Percentiles rank a stretch among this genome's conserved stretches.
These are phyloP conservation scores for Bombardia bombarda DNA, from an alignment of 495 filamentous ascomycete genomes.

Conservation along the genomic window DNA sequence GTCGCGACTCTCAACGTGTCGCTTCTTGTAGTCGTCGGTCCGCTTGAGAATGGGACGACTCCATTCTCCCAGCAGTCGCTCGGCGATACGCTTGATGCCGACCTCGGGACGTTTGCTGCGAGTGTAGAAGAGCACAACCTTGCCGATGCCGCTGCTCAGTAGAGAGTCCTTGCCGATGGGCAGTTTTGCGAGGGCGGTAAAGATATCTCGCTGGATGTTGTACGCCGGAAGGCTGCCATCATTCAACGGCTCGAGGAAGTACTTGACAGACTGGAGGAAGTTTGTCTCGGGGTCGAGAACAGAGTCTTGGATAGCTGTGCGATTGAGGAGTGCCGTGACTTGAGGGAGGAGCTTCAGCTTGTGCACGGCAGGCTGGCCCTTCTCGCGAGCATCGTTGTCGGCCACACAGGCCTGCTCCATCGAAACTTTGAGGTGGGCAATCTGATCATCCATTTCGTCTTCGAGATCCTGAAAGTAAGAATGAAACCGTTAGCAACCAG, in stretches of 20 bases:
- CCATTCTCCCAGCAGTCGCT: constrained; percentile 88
- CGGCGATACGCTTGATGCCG: constrained; percentile 85
- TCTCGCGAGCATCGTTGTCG: constrained; percentile 71
- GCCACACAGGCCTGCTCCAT: constrained; percentile 90
- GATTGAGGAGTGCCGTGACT: constrained; percentile 79
- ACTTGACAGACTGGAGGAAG: constrained; percentile 86
- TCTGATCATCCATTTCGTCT: constrained; percentile 77
- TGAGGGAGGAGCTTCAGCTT: constrained; percentile 94
- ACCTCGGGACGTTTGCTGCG: constrained; percentile 81
- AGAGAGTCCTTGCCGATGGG: constrained; percentile 86
- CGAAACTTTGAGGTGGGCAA: constrained; percentile 75
- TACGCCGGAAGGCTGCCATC: constrained; percentile 91
- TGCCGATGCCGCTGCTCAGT: constrained; percentile 86
- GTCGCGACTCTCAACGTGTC: constrained; percentile 48
- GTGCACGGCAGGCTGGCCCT: constrained; percentile 73
- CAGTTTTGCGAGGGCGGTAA: constrained; percentile 68
- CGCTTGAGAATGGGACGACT: constrained; percentile 90
- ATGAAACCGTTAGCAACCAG: constrained; percentile 12
- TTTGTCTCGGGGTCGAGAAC: constrained; percentile 93
- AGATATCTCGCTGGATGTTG: constrained; percentile 92
- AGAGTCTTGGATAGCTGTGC: constrained; percentile 69
- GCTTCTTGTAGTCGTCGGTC: constrained; percentile 85
- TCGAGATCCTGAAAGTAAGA: constrained; percentile 72
- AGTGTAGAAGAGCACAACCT: constrained; percentile 93
- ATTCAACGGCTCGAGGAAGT: constrained; percentile 93